Percentiles rank a stretch among this genome's conserved stretches.
phyloP scores from a whole-genome alignment of 352 stramenopile species.

The Globisporangium sylvaticum region DNA sequence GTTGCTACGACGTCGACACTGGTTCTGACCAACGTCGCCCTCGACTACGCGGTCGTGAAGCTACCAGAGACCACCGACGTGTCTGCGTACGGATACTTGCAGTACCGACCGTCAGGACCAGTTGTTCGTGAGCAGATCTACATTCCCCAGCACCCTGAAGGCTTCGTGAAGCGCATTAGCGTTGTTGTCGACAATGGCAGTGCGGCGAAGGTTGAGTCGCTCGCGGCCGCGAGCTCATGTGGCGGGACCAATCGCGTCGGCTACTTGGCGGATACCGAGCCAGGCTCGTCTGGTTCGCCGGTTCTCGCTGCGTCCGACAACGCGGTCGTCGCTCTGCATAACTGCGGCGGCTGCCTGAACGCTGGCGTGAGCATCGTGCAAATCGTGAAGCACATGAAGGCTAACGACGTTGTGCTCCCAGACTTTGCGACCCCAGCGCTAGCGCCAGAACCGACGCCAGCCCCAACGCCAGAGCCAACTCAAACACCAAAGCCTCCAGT shows the following conservation, averaged over 20 bases:
- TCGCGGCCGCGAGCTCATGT: constrained; percentile 4
- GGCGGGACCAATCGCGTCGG: constrained; percentile 17
- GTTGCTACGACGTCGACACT: constrained; percentile 27
- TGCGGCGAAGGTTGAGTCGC: constrained; percentile 20
- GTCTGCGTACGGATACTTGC: constrained; percentile 29
- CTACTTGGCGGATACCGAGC: constrained; percentile 41
- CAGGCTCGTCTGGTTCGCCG: constrained; percentile 39
- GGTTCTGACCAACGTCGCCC: constrained; percentile 15
- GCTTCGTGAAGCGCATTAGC: constrained; percentile 33
- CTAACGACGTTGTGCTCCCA: constrained; percentile 23
- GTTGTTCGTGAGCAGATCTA: constrained; percentile 37
- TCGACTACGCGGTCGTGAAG: constrained; percentile 50
- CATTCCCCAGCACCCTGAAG: constrained; percentile 40
- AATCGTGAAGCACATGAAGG: constrained; percentile 24
- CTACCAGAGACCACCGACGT: constrained; percentile 22
- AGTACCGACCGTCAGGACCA: constrained; percentile 24
- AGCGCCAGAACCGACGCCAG: background rate
- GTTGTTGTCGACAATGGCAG: constrained; percentile 23
- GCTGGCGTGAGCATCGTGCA: constrained; percentile 29
- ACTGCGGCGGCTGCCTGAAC: constrained; percentile 38
- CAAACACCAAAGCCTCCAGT: background rate
- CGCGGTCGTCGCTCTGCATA: constrained; percentile 41
- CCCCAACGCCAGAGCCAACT: background rate
- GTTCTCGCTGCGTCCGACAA: constrained; percentile 40
- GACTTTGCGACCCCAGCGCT: background rate